Evolutionary conservation across 106 monocot genomes (phyloP).

Genomic region (Platanthera guangdongensis): DNA sequence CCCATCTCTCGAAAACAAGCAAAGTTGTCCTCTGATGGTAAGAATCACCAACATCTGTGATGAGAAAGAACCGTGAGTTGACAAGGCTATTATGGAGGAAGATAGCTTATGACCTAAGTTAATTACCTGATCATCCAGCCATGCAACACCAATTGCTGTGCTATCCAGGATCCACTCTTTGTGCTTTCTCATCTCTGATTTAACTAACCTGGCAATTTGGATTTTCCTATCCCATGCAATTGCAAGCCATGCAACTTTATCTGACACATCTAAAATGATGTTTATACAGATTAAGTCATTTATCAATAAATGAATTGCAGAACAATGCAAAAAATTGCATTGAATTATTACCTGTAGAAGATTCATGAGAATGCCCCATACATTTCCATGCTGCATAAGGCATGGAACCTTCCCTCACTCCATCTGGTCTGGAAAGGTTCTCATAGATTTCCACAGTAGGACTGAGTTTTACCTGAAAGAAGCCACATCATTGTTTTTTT

Average conservation of each 20-base stretch:
- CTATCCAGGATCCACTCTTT: slow-evolving; percentile 85
- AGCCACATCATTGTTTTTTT: not conserved
- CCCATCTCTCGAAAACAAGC: slow-evolving; percentile 77
- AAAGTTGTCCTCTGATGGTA: slow-evolving; percentile 69
- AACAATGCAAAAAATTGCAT: not conserved
- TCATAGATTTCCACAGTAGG: slow-evolving; percentile 56
- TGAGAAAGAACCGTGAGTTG: slow-evolving; percentile 6
- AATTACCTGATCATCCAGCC: slow-evolving; percentile 90
- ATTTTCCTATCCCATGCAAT: slow-evolving; percentile 91
- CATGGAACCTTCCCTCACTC: slow-evolving; percentile 85
- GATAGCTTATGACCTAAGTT: not conserved
- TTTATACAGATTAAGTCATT: slow-evolving; percentile 10
- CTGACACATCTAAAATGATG: slow-evolving; percentile 38
- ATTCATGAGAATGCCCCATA: slow-evolving; percentile 20
- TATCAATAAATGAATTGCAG: slow-evolving; percentile 1
- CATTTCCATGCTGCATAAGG: slow-evolving; percentile 97
- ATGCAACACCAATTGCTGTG: slow-evolving; percentile 71
- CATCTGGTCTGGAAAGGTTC: slow-evolving; percentile 75
- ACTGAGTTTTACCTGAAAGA: slow-evolving; percentile 69
- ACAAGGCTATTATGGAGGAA: not conserved
- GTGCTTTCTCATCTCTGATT: slow-evolving; percentile 63
- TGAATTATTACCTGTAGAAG: slow-evolving; percentile 29
- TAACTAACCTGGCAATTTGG: slow-evolving; percentile 66
- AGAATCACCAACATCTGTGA: slow-evolving; percentile 82
- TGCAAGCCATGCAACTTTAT: slow-evolving; percentile 71